A percentile compares a stretch with the other conserved stretches of the same genome.
Evolutionary conservation across 176 grass and related monocot species (phyloP).

Genomic region (bread wheat (Triticum aestivum)): DNA sequence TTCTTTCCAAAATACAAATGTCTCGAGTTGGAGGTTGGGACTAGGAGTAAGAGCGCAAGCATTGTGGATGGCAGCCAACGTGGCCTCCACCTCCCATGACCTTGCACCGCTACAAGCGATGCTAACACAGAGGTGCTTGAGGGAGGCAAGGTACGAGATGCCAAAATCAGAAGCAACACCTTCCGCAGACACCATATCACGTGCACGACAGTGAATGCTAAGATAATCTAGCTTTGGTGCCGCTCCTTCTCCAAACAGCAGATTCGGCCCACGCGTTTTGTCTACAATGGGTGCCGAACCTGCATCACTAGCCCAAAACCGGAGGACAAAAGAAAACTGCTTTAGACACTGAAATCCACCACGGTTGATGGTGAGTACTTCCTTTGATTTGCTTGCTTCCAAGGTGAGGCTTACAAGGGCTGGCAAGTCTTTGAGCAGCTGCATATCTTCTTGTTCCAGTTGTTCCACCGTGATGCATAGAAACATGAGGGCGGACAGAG

Average conservation of each 20-base stretch:
- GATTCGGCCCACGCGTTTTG: neutral
- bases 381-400: neutral
- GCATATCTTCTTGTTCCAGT: neutral
- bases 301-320: no score
- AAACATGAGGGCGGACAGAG: neutral
- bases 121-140: neutral
- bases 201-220: neutral
- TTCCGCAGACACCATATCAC: no score
- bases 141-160: neutral
- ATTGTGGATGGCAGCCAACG: neutral
- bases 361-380: neutral
- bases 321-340: no score
- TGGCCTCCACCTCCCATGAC: neutral
- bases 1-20: neutral
- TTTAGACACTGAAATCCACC: neutral
- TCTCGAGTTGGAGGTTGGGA: neutral
- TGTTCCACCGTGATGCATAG: neutral
- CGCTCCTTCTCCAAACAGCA: constrained; percentile 3
- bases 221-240: neutral
- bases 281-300: neutral
- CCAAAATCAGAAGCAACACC: neutral
- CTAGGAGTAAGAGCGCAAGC: neutral
- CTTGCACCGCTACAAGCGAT: neutral
- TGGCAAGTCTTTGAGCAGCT: neutral
- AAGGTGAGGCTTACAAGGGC: neutral